phyloP scores from a whole-genome alignment of 257 asterid genomes.

The Przewalskia tangutica region DNA sequence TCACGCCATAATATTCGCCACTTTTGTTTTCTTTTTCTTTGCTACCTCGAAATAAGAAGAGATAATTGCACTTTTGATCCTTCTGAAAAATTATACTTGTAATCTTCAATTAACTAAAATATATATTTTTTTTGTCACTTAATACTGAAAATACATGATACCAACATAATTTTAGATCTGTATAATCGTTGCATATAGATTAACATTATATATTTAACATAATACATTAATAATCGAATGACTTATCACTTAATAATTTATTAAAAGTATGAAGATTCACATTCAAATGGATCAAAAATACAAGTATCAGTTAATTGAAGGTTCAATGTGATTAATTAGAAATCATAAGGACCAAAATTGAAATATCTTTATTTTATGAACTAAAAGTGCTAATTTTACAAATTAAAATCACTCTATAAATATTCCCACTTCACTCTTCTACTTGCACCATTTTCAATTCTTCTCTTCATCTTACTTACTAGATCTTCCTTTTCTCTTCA shows the following conservation, averaged over 20 bases:
- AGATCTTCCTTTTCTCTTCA: not conserved
- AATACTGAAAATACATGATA: not conserved
- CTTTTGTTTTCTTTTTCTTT: not conserved
- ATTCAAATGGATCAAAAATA: not conserved
- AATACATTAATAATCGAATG: not conserved
- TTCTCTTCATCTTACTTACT: not conserved
- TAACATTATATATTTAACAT: not conserved
- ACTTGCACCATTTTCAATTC: not conserved
- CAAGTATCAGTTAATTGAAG: not conserved
- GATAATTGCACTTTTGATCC: not conserved
- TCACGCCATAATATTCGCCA: slow-evolving; percentile 32
- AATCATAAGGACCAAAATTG: not conserved
- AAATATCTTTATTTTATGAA: not conserved
- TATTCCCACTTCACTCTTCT: not conserved
- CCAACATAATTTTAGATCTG: not conserved
- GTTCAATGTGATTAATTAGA: not conserved
- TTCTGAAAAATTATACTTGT: not conserved
- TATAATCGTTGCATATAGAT: not conserved
- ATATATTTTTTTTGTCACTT: not conserved
- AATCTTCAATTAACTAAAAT: not conserved
- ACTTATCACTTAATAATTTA: not conserved
- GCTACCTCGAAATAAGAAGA: not conserved
- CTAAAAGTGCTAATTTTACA: not conserved
- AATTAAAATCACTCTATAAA: slow-evolving; percentile 12
- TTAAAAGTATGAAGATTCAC: not conserved